These are phyloP conservation scores for Hypseocharis bilobata DNA, from an alignment of 441 rosid species.

Conservation along the genomic window DNA sequence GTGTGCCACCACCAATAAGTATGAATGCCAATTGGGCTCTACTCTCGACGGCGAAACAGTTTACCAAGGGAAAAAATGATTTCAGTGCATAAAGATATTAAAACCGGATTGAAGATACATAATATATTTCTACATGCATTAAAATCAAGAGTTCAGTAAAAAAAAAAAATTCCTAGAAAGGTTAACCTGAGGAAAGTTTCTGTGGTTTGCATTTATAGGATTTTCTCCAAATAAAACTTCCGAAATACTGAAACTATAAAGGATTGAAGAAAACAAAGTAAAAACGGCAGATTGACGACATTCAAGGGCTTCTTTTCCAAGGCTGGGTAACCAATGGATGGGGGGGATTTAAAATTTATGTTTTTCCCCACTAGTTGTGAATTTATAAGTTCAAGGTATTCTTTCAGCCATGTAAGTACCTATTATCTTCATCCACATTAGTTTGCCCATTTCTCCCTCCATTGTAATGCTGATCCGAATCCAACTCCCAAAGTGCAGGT, in stretches of 20 bases:
- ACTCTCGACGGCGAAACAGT: too few species aligned
- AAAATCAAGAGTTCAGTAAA: neutral
- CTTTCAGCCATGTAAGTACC: constrained; percentile 37
- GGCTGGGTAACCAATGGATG: neutral
- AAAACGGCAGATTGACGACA: neutral
- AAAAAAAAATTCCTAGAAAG: too few species aligned
- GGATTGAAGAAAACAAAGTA: neutral
- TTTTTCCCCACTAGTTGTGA: neutral
- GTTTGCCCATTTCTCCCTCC: constrained; percentile 54
- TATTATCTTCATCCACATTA: constrained; percentile 47
- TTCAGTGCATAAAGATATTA: neutral
- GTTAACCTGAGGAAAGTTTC: neutral
- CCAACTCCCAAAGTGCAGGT: constrained; percentile 86
- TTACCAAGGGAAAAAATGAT: too few species aligned
- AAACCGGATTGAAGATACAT: neutral
- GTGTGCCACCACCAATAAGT: neutral
- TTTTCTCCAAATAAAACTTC: neutral
- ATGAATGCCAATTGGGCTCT: too few species aligned
- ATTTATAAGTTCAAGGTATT: constrained; percentile 12
- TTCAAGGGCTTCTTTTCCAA: neutral
- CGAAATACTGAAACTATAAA: neutral
- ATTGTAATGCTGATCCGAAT: constrained; percentile 69
- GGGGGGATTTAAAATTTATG: neutral
- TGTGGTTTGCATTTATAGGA: too few species aligned
- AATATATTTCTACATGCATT: neutral